Conservation (phyloP, 768 basidiomycete genomes). For the Krasilnikovozyma curviuscula region DNA sequence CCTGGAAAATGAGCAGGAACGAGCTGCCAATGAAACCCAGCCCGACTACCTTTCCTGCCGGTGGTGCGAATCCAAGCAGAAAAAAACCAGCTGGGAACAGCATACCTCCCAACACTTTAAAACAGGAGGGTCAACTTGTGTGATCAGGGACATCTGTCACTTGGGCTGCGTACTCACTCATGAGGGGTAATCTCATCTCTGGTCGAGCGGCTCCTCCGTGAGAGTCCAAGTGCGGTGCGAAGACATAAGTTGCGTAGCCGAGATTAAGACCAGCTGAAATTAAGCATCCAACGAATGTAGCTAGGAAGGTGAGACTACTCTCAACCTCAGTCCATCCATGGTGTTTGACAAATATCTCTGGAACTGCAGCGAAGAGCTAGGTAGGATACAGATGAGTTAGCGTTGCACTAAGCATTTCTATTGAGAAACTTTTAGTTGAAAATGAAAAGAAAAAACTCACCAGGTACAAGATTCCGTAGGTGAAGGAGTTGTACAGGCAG, state of each 20-base stretch:
- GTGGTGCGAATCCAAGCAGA: background rate
- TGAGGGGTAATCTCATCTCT: constrained; percentile 21
- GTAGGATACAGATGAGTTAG: no score
- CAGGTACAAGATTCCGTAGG: constrained; percentile 21
- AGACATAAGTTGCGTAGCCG: constrained; percentile 18
- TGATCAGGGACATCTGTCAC: background rate
- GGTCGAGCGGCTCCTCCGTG: constrained; percentile 20
- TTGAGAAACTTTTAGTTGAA: no score
- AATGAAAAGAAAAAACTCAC: no score
- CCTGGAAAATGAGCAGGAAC: constrained; percentile 27
- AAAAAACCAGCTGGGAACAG: constrained; percentile 22
- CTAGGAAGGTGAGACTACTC: constrained; percentile 22
- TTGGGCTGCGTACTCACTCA: no score
- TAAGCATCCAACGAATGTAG: constrained; percentile 23
- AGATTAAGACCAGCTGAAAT: constrained; percentile 23
- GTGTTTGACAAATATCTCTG: no score
- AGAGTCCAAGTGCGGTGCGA: constrained; percentile 15
- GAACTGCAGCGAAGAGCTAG: constrained; percentile 18
- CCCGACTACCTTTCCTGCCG: no score
- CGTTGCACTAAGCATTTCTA: no score
- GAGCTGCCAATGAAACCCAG: constrained; percentile 22
- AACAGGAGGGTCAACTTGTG: constrained; percentile 13
- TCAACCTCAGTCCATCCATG: constrained; percentile 23
- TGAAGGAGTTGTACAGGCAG: constrained; percentile 14
- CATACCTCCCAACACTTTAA: constrained; percentile 25